Evolutionary conservation across 805 yeast species (phyloP).

Genomic region (Kuraishia ogatae): DNA sequence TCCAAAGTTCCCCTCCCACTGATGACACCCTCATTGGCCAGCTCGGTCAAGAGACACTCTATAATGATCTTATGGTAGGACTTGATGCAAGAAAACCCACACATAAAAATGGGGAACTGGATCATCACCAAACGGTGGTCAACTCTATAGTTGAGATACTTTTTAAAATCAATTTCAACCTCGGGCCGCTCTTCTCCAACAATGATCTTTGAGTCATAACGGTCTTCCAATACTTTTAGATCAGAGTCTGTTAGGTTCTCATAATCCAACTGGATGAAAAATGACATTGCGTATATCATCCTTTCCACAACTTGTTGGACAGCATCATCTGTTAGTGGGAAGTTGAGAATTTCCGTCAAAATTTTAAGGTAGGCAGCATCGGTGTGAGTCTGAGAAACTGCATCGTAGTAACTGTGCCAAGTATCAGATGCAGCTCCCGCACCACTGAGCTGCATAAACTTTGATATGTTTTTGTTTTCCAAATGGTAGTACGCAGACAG

Average conservation of each 20-base stretch:
- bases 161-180: conserved; percentile 10
- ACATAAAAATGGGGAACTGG: conserved; percentile 18
- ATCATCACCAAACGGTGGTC: conserved; percentile 23
- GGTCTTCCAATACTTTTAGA: conserved; percentile 8
- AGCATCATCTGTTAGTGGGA: conserved; percentile 5
- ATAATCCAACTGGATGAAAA: conserved; percentile 14
- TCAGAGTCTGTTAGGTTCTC: conserved; percentile 10
- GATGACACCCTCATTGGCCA: conserved; percentile 16
- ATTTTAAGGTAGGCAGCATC: conserved; percentile 25
- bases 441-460: conserved; percentile 2
- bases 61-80: conserved; percentile 17
- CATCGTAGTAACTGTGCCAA: conserved; percentile 21
- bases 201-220: conserved; percentile 14
- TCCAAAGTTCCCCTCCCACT: conserved; percentile 15
- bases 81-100: conserved; percentile 16
- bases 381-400: conserved; percentile 21
- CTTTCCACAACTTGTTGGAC: conserved; percentile 13
- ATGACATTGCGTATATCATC: conserved; percentile 12
- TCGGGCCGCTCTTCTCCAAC: conserved; percentile 6
- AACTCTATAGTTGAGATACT: conserved; percentile 14
- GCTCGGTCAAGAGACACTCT: conserved; percentile 16
- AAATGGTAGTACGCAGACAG: conserved; percentile 14
- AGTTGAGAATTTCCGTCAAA: conserved; percentile 18
- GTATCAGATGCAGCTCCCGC: conserved; percentile 4
- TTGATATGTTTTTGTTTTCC: conserved; percentile 9